These are phyloP conservation scores for Pseudocercospora macadamiae DNA, from an alignment of 2,329 filamentous ascomycete genomes.

Conservation along the genomic window DNA sequence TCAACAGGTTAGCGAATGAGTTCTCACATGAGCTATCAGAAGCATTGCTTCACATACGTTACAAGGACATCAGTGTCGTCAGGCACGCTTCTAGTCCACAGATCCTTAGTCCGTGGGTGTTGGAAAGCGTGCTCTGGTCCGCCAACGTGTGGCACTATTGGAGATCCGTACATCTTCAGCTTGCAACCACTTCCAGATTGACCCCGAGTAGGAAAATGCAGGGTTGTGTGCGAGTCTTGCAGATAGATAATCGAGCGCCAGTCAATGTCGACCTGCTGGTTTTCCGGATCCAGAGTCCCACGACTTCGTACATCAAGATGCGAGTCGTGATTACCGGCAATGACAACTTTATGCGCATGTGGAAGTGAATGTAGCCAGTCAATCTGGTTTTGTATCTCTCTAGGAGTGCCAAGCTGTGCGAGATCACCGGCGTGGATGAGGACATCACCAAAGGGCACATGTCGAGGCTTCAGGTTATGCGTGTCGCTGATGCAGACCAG, in stretches of 20 bases:
- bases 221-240: constrained; percentile 66
- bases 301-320: constrained; percentile 74
- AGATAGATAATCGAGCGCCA: constrained; percentile 75
- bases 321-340: constrained; percentile 87
- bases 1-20: background rate
- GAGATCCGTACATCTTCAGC: constrained; percentile 77
- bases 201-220: constrained; percentile 57
- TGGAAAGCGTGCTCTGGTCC: constrained; percentile 75
- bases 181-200: constrained; percentile 51
- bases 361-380: constrained; percentile 78
- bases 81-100: constrained; percentile 74
- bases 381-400: constrained; percentile 78
- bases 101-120: constrained; percentile 66
- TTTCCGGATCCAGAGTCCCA: constrained; percentile 49
- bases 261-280: constrained; percentile 61
- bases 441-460: constrained; percentile 76
- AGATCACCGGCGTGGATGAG: constrained; percentile 90
- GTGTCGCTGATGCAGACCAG: constrained; percentile 92
- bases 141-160: constrained; percentile 72
- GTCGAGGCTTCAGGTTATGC: constrained; percentile 61
- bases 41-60: constrained; percentile 47
- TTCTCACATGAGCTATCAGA: background rate
- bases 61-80: constrained; percentile 74
- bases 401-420: constrained; percentile 70
- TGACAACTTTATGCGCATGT: constrained; percentile 77